Base-by-base conservation (phyloP, 768 basidiomycete genomes). In the Chalciporus chontae region DNA sequence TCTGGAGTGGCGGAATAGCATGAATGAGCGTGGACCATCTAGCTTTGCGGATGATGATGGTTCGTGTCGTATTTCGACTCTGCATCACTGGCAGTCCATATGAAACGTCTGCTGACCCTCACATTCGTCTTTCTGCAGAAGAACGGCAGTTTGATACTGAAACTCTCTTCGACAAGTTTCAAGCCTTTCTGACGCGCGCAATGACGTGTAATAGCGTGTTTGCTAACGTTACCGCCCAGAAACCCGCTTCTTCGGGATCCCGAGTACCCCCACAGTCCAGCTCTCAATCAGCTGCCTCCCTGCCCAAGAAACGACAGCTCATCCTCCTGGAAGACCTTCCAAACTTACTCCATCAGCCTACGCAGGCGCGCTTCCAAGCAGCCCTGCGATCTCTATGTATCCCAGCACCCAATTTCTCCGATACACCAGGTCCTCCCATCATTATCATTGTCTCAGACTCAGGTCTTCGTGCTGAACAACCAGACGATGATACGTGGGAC, bases 301-400 rank as follows among this genome's bases (percentile, higher is more conserved):
- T 27, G 48, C 43, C 48, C 24, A 46, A 52, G 43, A 71, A 69
- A 55, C 77, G 76, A 0, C 82, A 83, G 29, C 61, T 94, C 6
- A 77, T 97, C 45, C 80, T 97, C 4, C 73, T 96, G 8, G 91
- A 94, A 68, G 89, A 94, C 49, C 77, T 99, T 1, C 96, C 95
- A 0, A 97, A 98, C 62, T 80, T 97, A 47, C 72, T 91, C 5
- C 91, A 93, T 68, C 66, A 72, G 5, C 70, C 75, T 19, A 90
- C 85, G 0, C 85, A 83, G 59, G 68, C 71, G 13, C 77, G 79
- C 8, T 94, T 95, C 65, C 92, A 93, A 61, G 73, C 79, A 0
- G 74, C 84, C 5, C 64, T 96, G 1, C 69, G 81, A 43, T 64
- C 77, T 1, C 76, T 92, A 40, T 84, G 9, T 58, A 65, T 10